Evolutionary conservation across 306 rosid species (phyloP).

Genomic region (Glycyrrhiza uralensis): DNA sequence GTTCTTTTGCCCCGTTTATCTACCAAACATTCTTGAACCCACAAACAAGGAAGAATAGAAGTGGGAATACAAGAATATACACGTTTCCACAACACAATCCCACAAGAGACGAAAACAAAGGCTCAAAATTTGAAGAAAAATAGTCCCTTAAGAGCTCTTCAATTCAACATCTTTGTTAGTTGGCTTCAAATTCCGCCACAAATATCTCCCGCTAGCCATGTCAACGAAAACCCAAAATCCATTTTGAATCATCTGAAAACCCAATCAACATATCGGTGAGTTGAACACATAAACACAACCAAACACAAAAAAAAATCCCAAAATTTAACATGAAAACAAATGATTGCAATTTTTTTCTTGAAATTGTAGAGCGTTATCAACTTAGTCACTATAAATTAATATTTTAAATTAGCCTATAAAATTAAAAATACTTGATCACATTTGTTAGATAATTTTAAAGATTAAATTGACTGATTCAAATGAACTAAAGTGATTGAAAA

Average conservation of each 20-base stretch:
- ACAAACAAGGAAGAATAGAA: background rate
- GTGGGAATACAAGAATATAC: slow-evolving; percentile 4
- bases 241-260: slow-evolving; percentile 44
- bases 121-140: background rate
- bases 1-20: background rate
- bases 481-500: too few species aligned
- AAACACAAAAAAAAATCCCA: background rate
- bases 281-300: background rate
- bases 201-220: slow-evolving; percentile 81
- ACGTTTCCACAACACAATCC: background rate
- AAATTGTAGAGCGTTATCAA: too few species aligned
- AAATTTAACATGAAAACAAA: background rate
- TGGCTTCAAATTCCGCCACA: slow-evolving; percentile 65
- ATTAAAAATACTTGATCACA: too few species aligned
- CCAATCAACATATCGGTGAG: background rate
- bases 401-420: too few species aligned
- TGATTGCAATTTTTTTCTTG: too few species aligned
- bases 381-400: too few species aligned
- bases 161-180: slow-evolving; percentile 22
- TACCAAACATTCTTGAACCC: slow-evolving; percentile 25
- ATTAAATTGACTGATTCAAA: too few species aligned
- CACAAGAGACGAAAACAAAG: background rate
- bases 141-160: slow-evolving; percentile 15
- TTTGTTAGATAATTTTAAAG: too few species aligned
- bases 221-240: slow-evolving; percentile 72